Evolutionary conservation across 2,329 filamentous ascomycete genomes (phyloP).

Genomic region (Periconia sp.): DNA sequence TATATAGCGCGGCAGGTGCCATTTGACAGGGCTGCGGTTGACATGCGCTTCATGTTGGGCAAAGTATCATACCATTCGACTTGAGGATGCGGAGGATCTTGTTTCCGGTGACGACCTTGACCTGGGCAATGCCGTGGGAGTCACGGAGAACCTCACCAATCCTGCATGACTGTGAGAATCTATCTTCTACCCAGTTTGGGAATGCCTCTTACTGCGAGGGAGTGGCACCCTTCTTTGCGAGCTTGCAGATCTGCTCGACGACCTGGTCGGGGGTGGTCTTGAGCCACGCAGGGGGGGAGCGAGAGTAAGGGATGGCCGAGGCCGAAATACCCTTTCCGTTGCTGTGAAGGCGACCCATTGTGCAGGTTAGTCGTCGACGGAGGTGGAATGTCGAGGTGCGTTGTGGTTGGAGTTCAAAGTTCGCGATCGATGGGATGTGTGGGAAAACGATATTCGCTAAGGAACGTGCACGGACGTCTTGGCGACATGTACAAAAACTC

Average conservation of each 20-base stretch:
- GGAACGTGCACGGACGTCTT: conserved; percentile 12
- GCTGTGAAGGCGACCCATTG: conserved; percentile 97
- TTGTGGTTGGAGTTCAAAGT: conserved; percentile 3
- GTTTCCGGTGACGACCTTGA: conserved; percentile 83
- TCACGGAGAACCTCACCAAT: conserved; percentile 99
- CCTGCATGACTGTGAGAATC: conserved; percentile 32
- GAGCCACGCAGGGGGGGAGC: conserved; percentile 88
- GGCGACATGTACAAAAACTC: conserved; percentile 9
- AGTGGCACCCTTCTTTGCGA: conserved; percentile 97
- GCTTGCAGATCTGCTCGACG: conserved; percentile 98
- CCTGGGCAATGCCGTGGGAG: conserved; percentile 96
- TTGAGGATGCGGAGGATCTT: conserved; percentile 99
- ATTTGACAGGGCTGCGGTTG: conserved; percentile 34
- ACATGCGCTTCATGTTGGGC: conserved; percentile 45
- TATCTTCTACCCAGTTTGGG: background rate
- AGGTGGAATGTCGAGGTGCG: conserved; percentile 18
- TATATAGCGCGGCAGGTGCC: conserved; percentile 70
- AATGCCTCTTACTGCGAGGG: conserved; percentile 69
- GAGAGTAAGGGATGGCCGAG: conserved; percentile 96
- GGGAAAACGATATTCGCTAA: conserved; percentile 24
- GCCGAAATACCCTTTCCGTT: conserved; percentile 99
- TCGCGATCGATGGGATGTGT: background rate
- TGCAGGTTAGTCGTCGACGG: conserved; percentile 41
- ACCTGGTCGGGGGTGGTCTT: conserved; percentile 99
- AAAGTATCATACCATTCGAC: conserved; percentile 80